A percentile compares a stretch with the other conserved stretches of the same genome.
These are phyloP conservation scores for Trametes sanguinea DNA, from an alignment of 768 basidiomycete genomes.

Conservation along the genomic window DNA sequence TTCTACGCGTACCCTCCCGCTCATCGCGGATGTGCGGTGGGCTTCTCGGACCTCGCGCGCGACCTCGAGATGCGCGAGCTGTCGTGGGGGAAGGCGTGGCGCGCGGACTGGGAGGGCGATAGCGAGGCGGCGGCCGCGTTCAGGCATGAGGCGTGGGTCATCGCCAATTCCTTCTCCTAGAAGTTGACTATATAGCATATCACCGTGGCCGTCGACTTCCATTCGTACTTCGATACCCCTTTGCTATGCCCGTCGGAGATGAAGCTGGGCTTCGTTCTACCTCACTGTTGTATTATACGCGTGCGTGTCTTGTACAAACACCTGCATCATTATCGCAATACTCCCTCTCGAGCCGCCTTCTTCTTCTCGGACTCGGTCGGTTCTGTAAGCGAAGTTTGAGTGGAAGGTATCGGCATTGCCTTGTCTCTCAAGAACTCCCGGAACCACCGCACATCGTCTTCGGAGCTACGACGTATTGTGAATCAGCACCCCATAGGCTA, in stretches of 20 bases:
- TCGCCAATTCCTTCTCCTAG: conserved; percentile 33
- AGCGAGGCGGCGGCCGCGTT: conserved; percentile 69
- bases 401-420: conserved; percentile 2
- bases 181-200: not conserved
- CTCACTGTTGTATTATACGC: not conserved
- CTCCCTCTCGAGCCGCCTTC: not conserved
- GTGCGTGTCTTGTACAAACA: not conserved
- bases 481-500: too few species aligned
- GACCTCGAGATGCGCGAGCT: conserved; percentile 56
- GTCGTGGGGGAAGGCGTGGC: conserved; percentile 56
- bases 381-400: not conserved
- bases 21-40: conserved; percentile 64
- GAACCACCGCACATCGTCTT: conserved; percentile 18
- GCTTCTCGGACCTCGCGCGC: conserved; percentile 65
- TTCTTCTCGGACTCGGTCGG: conserved; percentile 11
- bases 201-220: too few species aligned
- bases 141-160: conserved; percentile 67
- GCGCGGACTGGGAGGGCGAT: conserved; percentile 70
- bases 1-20: conserved; percentile 60
- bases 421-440: conserved; percentile 15
- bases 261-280: not conserved
- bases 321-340: not conserved
- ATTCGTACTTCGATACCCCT: not conserved
- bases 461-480: not conserved
- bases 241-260: not conserved